phyloP scores from a whole-genome alignment of 208 protist species.

The Trypanosoma theileri region DNA sequence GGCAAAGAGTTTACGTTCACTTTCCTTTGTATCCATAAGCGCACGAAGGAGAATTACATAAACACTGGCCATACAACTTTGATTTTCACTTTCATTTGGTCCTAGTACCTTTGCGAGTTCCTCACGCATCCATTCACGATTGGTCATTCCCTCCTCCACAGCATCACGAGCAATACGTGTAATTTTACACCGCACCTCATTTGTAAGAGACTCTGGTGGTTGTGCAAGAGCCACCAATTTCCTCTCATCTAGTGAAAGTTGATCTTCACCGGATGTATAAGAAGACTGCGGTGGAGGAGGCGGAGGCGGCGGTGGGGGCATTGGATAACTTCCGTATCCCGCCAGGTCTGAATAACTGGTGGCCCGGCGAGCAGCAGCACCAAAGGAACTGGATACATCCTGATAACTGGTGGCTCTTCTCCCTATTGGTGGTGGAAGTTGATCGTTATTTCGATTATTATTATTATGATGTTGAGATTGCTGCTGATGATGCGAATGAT shows the following conservation, averaged over 20 bases:
- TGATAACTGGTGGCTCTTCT: conserved; percentile 22
- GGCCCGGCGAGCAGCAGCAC: conserved; percentile 31
- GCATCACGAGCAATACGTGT: conserved; percentile 64
- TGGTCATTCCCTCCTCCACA: conserved; percentile 31
- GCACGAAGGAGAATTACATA: conserved; percentile 66
- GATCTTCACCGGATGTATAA: background rate
- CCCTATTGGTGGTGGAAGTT: conserved; percentile 7
- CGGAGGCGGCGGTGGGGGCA: conserved; percentile 16
- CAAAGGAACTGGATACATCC: conserved; percentile 18
- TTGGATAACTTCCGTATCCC: conserved; percentile 22
- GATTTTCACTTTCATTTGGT: conserved; percentile 41
- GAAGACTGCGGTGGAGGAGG: conserved; percentile 7
- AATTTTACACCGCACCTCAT: conserved; percentile 48
- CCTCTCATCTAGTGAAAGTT: conserved; percentile 56
- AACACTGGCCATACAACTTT: conserved; percentile 58
- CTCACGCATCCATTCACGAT: conserved; percentile 39
- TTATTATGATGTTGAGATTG: conserved; percentile 19
- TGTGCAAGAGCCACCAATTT: conserved; percentile 65
- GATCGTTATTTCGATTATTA: conserved; percentile 16
- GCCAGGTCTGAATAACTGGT: conserved; percentile 50
- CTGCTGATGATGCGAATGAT: conserved; percentile 20
- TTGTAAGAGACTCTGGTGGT: conserved; percentile 62
- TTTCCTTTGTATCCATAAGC: conserved; percentile 41
- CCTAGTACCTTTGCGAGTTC: conserved; percentile 39
- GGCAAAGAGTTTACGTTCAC: conserved; percentile 48